Conservation (phyloP, 192 early-diverging fungal genomes). For the Paraglomus brasilianum region DNA sequence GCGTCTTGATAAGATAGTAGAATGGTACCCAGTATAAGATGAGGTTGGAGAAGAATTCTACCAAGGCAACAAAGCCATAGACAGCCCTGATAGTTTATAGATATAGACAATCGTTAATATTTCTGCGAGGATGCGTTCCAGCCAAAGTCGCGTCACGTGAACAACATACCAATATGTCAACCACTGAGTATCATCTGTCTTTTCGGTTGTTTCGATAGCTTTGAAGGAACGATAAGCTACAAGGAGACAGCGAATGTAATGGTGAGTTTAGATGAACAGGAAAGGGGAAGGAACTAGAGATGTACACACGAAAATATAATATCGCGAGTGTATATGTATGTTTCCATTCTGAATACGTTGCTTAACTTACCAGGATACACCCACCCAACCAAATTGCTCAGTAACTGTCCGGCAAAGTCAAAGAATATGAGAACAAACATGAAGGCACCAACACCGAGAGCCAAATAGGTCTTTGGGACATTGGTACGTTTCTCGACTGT, state of each 20-base stretch:
- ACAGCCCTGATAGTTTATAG: slow-evolving; percentile 55
- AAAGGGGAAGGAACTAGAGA: neutral
- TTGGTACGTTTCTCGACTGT: slow-evolving; percentile 72
- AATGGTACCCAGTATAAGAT: slow-evolving; percentile 94
- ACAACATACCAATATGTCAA: slow-evolving; percentile 76
- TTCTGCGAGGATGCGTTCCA: neutral
- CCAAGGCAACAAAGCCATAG: slow-evolving; percentile 81
- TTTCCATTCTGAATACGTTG: too few relatives aligned
- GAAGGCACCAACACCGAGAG: slow-evolving; percentile 60
- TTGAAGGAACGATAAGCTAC: slow-evolving; percentile 88
- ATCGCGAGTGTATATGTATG: neutral
- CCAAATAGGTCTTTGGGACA: slow-evolving; percentile 90
- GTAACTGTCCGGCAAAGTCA: slow-evolving; percentile 76
- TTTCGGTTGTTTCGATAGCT: slow-evolving; percentile 81
- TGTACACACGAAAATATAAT: slow-evolving; percentile 9
- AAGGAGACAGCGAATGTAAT: neutral
- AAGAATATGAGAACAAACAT: slow-evolving; percentile 82
- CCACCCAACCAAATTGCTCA: slow-evolving; percentile 86
- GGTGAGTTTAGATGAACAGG: neutral
- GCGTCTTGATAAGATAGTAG: slow-evolving; percentile 93
- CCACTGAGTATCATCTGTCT: slow-evolving; percentile 85
- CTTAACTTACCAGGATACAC: slow-evolving; percentile 73
- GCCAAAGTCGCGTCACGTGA: neutral
- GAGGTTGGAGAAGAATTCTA: slow-evolving; percentile 90
- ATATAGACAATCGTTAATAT: neutral